These are phyloP conservation scores for Inonotus obliquus DNA, from an alignment of 1,284 basidiomycete genomes.

Conservation along the genomic window DNA sequence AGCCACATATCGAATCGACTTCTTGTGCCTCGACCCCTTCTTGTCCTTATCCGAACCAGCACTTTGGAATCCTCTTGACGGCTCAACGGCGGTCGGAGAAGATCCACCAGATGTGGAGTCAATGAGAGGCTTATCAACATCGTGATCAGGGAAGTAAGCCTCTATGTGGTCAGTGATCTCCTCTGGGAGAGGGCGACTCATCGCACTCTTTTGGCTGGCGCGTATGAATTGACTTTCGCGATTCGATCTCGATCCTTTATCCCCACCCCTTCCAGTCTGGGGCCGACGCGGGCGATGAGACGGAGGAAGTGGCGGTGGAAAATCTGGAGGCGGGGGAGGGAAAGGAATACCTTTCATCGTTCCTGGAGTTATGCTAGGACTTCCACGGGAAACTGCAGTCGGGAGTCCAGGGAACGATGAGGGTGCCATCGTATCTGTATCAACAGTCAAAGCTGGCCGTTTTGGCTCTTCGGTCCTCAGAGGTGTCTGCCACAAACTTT, in stretches of 20 bases:
- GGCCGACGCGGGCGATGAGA: neutral
- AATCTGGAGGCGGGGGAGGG: constrained; percentile 23
- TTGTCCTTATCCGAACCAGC: constrained; percentile 36
- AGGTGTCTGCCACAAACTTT: constrained; percentile 31
- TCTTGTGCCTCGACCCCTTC: constrained; percentile 51
- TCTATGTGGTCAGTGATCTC: constrained; percentile 92
- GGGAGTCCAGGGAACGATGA: neutral
- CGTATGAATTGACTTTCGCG: constrained; percentile 52
- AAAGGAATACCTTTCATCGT: constrained; percentile 19
- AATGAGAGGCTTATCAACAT: constrained; percentile 93
- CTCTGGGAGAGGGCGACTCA: constrained; percentile 88
- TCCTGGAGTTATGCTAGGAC: neutral
- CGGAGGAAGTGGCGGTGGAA: constrained; percentile 24
- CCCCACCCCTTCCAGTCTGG: constrained; percentile 19
- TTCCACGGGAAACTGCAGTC: neutral
- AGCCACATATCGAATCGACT: constrained; percentile 91
- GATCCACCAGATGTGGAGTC: constrained; percentile 76
- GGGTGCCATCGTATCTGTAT: constrained; percentile 10
- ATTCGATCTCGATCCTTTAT: constrained; percentile 33
- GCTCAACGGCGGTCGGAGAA: constrained; percentile 57
- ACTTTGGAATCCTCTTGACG: constrained; percentile 32
- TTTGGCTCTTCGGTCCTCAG: constrained; percentile 15
- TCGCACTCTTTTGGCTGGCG: constrained; percentile 64
- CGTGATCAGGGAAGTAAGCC: constrained; percentile 94
- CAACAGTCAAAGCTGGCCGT: constrained; percentile 8